These are phyloP conservation scores for Diplodia corticola DNA, from an alignment of 2,329 filamentous ascomycete genomes.

Conservation along the genomic window DNA sequence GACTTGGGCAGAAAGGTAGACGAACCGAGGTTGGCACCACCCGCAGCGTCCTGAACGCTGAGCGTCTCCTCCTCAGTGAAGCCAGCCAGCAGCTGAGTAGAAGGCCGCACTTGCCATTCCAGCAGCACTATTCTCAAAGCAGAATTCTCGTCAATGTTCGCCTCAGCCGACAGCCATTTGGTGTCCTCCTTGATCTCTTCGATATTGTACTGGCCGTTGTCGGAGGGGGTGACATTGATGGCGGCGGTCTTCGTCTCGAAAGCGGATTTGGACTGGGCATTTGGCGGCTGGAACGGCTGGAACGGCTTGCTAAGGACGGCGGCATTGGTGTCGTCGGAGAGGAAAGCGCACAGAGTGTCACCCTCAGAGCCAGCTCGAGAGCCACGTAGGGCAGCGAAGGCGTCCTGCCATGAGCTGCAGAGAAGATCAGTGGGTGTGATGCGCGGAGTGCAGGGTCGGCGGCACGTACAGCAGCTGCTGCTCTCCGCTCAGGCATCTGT, in stretches of 20 bases:
- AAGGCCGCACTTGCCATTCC: constrained; percentile 80
- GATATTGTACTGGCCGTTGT: constrained; percentile 69
- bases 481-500: constrained; percentile 80
- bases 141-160: constrained; percentile 75
- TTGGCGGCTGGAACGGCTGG: constrained; percentile 65
- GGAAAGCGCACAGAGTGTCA: constrained; percentile 61
- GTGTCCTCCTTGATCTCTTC: constrained; percentile 81
- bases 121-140: constrained; percentile 78
- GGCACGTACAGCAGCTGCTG: constrained; percentile 72
- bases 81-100: constrained; percentile 67
- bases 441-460: neutral
- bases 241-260: constrained; percentile 86
- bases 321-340: constrained; percentile 68
- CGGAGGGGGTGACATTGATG: constrained; percentile 74
- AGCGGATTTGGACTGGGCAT: constrained; percentile 63
- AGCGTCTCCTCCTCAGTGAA: constrained; percentile 76
- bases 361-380: constrained; percentile 46
- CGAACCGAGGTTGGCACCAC: constrained; percentile 61
- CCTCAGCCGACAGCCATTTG: constrained; percentile 78
- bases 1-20: constrained; percentile 48
- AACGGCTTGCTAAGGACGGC: constrained; percentile 68
- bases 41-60: constrained; percentile 73
- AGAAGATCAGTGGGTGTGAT: constrained; percentile 39
- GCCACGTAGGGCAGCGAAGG: constrained; percentile 55
- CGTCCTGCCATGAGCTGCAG: constrained; percentile 61